phyloP scores from a whole-genome alignment of 306 rosid species.

The Heteromeles arbutifolia region DNA sequence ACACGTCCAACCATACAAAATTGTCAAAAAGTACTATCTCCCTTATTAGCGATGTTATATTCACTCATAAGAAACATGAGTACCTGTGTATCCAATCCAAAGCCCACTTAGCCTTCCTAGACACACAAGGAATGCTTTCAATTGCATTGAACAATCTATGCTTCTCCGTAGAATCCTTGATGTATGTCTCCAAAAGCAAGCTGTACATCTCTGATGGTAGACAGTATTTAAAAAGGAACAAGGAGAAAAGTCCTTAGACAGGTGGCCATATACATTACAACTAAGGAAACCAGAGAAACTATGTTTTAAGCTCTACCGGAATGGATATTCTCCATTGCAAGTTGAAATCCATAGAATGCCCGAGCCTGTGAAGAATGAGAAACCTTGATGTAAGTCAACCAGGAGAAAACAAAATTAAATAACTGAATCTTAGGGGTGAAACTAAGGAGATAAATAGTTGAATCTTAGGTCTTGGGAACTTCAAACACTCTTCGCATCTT shows the following conservation, averaged over 20 bases:
- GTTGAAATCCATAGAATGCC: constrained; percentile 89
- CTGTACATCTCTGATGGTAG: constrained; percentile 77
- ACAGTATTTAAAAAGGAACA: constrained; percentile 13
- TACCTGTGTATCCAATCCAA: constrained; percentile 79
- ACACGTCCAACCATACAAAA: neutral
- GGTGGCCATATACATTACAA: constrained; percentile 13
- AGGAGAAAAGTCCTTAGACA: constrained; percentile 14
- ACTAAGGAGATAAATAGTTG: neutral
- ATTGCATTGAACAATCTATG: constrained; percentile 73
- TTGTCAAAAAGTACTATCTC: neutral
- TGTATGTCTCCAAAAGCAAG: constrained; percentile 81
- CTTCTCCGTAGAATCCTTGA: constrained; percentile 81
- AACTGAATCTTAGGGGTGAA: neutral
- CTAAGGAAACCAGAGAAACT: constrained; percentile 5
- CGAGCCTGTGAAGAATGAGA: constrained; percentile 53
- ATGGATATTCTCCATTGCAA: constrained; percentile 92
- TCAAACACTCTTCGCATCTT: neutral
- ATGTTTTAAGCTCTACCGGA: constrained; percentile 50
- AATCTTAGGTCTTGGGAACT: neutral
- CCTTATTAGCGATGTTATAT: neutral
- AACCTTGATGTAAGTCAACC: constrained; percentile 10
- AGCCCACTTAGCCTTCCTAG: constrained; percentile 87
- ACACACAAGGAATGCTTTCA: constrained; percentile 76
- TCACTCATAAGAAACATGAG: neutral
- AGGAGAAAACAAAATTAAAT: neutral